A percentile compares a stretch with the other conserved stretches of the same genome.
Evolutionary conservation across 140 eudicot genomes (phyloP).

Genomic region (Ambrosia hybrid): DNA sequence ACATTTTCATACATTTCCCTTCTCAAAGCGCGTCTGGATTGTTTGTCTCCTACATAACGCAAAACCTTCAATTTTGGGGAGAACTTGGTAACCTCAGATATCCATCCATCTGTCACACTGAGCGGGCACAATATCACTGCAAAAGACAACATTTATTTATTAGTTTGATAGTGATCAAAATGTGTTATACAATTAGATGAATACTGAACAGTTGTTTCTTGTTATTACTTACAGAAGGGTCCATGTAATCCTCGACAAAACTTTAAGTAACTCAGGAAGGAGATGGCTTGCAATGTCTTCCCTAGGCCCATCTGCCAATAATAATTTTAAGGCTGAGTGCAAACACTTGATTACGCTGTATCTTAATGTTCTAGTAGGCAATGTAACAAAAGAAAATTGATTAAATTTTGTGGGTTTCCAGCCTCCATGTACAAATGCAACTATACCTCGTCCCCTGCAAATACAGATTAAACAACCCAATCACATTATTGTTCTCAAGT

Average conservation of each 20-base stretch:
- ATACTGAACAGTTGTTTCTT: background rate
- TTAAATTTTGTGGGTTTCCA: constrained; percentile 12
- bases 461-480: constrained; percentile 20
- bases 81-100: constrained; percentile 71
- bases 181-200: background rate
- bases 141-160: background rate
- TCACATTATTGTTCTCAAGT: constrained; percentile 23
- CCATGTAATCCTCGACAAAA: constrained; percentile 54
- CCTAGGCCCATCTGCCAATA: constrained; percentile 93
- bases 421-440: constrained; percentile 23
- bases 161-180: constrained; percentile 2
- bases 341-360: constrained; percentile 7
- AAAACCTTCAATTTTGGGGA: constrained; percentile 70
- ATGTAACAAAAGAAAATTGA: background rate
- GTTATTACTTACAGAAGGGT: constrained; percentile 66
- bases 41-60: constrained; percentile 84
- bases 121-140: constrained; percentile 98
- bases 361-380: background rate
- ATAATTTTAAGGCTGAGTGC: constrained; percentile 19
- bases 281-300: constrained; percentile 93
- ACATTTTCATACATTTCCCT: constrained; percentile 60
- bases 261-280: constrained; percentile 81
- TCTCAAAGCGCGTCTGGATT: constrained; percentile 61
- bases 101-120: constrained; percentile 94
- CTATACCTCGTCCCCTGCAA: constrained; percentile 78